Evolutionary conservation across 2,329 filamentous ascomycete species (phyloP).

Genomic region (Epichloe scottii): DNA sequence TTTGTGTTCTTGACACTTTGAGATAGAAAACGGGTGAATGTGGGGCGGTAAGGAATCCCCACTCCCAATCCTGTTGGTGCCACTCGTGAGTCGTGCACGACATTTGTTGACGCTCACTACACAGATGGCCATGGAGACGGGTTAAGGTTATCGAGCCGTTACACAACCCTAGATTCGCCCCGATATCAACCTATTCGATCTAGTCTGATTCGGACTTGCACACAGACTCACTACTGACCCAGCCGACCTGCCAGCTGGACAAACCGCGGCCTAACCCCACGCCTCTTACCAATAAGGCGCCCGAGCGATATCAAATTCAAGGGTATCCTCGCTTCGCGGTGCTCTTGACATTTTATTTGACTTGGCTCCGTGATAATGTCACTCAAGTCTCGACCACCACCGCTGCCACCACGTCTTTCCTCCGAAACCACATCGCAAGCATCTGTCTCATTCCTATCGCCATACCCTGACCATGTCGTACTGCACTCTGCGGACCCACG

Average conservation of each 20-base stretch:
- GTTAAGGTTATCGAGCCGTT: not conserved
- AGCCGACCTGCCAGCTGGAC: not conserved
- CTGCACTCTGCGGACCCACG: conserved; percentile 27
- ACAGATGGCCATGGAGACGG: not conserved
- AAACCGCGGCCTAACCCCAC: not conserved
- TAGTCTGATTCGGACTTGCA: not conserved
- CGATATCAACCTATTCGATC: too few species aligned
- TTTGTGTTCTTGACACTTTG: not conserved
- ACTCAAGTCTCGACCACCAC: not conserved
- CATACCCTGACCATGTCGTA: not conserved
- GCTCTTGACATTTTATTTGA: too few species aligned
- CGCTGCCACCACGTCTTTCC: not conserved
- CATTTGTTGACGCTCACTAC: not conserved
- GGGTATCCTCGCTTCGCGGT: too few species aligned
- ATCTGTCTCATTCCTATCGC: not conserved
- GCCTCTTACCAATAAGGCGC: not conserved
- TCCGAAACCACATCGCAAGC: not conserved
- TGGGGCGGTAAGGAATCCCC: not conserved
- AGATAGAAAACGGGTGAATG: not conserved
- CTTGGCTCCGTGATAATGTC: not conserved
- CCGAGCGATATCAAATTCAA: too few species aligned
- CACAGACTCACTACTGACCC: not conserved
- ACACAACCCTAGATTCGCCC: not conserved
- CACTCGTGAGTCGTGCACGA: too few species aligned
- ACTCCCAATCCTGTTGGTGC: too few species aligned